Percentiles rank a stretch among this genome's conserved stretches.
These are phyloP conservation scores for Teunomyces gatunensis DNA, from an alignment of 805 yeast genomes.

Conservation along the genomic window DNA sequence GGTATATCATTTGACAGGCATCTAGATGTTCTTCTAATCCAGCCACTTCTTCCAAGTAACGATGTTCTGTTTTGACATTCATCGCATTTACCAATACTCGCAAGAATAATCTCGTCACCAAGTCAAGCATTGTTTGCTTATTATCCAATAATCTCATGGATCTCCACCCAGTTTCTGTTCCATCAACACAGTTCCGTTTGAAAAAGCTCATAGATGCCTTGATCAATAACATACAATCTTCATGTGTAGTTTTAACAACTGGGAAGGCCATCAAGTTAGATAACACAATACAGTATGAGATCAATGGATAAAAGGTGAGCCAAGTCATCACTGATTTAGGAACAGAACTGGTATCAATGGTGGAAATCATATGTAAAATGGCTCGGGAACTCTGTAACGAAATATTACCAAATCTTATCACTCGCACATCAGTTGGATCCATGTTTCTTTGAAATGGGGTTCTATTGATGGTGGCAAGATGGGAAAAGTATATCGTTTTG, in stretches of 20 bases:
- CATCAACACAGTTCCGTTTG: neutral
- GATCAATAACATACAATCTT: conserved; percentile 23
- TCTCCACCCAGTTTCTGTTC: conserved; percentile 3
- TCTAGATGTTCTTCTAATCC: conserved; percentile 18
- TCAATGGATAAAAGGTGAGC: conserved; percentile 19
- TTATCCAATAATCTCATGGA: conserved; percentile 1
- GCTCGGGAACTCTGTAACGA: conserved; percentile 28
- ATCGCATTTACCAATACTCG: conserved; percentile 18
- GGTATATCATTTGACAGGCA: conserved; percentile 16
- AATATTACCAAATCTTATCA: conserved; percentile 6
- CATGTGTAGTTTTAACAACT: conserved; percentile 10
- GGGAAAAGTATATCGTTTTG: conserved; percentile 24
- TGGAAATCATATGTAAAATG: conserved; percentile 17
- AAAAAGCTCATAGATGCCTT: conserved; percentile 15
- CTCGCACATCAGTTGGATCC: conserved; percentile 13
- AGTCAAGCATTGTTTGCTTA: conserved; percentile 12
- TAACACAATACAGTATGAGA: conserved; percentile 23
- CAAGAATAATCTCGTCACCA: conserved; percentile 23
- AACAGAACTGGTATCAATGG: conserved; percentile 7
- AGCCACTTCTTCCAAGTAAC: conserved; percentile 13
- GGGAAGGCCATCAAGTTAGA: conserved; percentile 21
- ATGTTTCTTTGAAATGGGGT: conserved; percentile 22
- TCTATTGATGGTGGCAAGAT: conserved; percentile 26
- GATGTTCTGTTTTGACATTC: conserved; percentile 11
- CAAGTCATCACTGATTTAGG: conserved; percentile 18